These are phyloP conservation scores for Xylariaceae sp. DNA, from an alignment of 2,329 filamentous ascomycete species.

Conservation along the genomic window DNA sequence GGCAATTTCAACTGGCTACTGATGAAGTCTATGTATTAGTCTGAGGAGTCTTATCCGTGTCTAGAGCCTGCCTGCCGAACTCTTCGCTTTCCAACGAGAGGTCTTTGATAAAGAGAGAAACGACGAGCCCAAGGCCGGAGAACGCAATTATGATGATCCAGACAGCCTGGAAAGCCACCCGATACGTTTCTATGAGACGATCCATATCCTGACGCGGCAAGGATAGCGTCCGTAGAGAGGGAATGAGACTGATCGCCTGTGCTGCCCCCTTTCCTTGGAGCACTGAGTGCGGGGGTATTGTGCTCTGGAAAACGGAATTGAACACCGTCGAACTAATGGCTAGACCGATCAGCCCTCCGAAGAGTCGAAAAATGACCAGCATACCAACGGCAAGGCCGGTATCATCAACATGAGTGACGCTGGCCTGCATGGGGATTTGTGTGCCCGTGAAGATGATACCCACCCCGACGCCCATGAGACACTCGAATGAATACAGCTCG, in stretches of 20 bases:
- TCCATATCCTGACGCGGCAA: not conserved
- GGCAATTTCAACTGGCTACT: too few species aligned
- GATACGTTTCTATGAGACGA: not conserved
- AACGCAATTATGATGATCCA: constrained; percentile 1
- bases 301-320: constrained; percentile 4
- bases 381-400: constrained; percentile 25
- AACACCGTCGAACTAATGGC: constrained; percentile 26
- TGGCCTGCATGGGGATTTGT: constrained; percentile 25
- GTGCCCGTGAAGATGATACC: constrained; percentile 1
- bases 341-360: constrained; percentile 28
- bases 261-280: not conserved
- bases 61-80: constrained; percentile 1
- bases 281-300: not conserved
- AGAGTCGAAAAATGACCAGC: constrained; percentile 24
- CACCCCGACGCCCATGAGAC: constrained; percentile 1
- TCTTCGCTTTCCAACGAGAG: constrained; percentile 1
- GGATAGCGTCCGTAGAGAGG: not conserved
- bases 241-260: not conserved
- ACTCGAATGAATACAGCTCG: not conserved
- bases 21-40: too few species aligned
- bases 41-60: too few species aligned
- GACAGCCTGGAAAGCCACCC: not conserved
- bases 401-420: constrained; percentile 22
- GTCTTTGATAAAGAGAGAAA: constrained; percentile 2
- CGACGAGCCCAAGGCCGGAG: not conserved